These are phyloP conservation scores for Pythium utonaiense DNA, from an alignment of 352 stramenopile genomes.

Conservation along the genomic window DNA sequence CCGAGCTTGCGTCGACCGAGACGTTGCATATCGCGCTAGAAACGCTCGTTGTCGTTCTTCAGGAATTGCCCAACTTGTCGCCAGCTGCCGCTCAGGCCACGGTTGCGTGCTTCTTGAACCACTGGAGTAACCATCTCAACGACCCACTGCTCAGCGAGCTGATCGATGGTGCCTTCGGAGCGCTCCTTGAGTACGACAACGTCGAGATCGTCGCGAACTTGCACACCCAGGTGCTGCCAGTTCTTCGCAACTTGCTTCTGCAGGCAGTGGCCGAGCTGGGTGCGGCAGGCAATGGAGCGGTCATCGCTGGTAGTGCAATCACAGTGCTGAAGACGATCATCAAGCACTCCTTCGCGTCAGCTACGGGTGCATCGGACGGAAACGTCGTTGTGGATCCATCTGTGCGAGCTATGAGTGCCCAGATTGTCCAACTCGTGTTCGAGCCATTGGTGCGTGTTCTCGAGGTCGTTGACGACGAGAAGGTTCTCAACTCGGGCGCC, in stretches of 20 bases:
- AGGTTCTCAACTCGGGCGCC: slow-evolving; percentile 65
- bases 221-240: slow-evolving; percentile 61
- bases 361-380: slow-evolving; percentile 22
- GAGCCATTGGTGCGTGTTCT: slow-evolving; percentile 68
- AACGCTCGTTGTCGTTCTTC: slow-evolving; percentile 68
- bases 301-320: slow-evolving; percentile 61
- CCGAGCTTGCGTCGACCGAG: slow-evolving; percentile 55
- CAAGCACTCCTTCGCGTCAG: slow-evolving; percentile 61
- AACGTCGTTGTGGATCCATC: slow-evolving; percentile 21
- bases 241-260: slow-evolving; percentile 53
- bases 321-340: slow-evolving; percentile 73
- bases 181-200: slow-evolving; percentile 63
- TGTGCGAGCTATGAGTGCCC: slow-evolving; percentile 46
- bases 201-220: slow-evolving; percentile 50
- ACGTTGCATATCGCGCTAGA: slow-evolving; percentile 78
- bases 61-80: slow-evolving; percentile 41
- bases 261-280: slow-evolving; percentile 47
- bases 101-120: slow-evolving; percentile 57
- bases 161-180: slow-evolving; percentile 62
- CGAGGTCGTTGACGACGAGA: slow-evolving; percentile 62
- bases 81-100: slow-evolving; percentile 41
- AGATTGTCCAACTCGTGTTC: slow-evolving; percentile 71
- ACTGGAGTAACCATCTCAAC: slow-evolving; percentile 70
- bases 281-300: slow-evolving; percentile 47
- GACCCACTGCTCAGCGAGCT: slow-evolving; percentile 73